Base-by-base conservation (phyloP, 306 rosid species). In the Hippophae rhamnoides region DNA sequence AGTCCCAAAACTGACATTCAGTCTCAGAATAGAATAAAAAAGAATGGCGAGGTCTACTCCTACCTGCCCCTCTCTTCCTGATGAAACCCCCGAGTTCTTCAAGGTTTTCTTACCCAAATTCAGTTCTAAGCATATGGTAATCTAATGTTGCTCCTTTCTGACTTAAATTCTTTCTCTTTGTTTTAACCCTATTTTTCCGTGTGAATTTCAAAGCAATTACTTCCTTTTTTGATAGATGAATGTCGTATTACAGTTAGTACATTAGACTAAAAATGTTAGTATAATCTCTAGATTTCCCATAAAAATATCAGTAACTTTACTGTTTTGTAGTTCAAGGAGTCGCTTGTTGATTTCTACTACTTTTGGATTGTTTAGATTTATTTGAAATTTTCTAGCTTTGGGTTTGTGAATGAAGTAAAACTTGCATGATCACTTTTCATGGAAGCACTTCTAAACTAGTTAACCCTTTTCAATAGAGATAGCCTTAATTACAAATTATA, bases 51-150 rank as follows among this genome's bases (percentile, higher is more conserved):
- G 44, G 43, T 13, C 43, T 54, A 12, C 58, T 7, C 23, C 1
- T 8, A 0, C 42, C 0, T 12, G n/a, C 54, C 7, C 54, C 18
- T n/a, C 18, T 25, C 18, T 18, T 6, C 43, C 53, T 49, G 9
- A 49, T 12, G 53, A 48, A 9, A 13, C 23, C 53, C 56, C 49
- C 12, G 46, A 62, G 58, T 62, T 62, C 41, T 62, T 62, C 49
- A 62, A 51, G 52, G 58, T 62, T 23, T 62, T 51, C 50, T 31
- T 62, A 13, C 67, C 67, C 9, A 40, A 13, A 9, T 40, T 18
- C 52, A 60, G 50, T 60, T 41, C 63, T 44, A 46, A 44, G 7
- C 23, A 43, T 10, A 60, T 60, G 53, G 63, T 60, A 43, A 7
- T 10, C 9, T 8, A 31, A 31, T 45, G 7, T 45, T 45, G 23